Evolutionary conservation across 1,284 basidiomycete genomes (phyloP), one percentile per base, ranked within the genome.

Genomic region (Entoloma clypeatum): DNA sequence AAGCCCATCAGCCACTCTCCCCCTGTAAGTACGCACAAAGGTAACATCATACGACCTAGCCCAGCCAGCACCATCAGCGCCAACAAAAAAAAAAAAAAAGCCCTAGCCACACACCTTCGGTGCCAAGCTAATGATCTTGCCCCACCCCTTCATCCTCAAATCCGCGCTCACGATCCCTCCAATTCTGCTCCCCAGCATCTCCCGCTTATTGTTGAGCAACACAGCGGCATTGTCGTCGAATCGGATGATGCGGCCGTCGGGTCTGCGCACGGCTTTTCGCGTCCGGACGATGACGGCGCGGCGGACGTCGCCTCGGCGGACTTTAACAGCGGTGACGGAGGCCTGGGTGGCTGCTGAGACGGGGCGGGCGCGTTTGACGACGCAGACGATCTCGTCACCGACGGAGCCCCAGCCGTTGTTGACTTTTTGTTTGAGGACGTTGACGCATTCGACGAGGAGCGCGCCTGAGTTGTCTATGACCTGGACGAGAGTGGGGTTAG

Each of bases 381-480:
- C 94, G 45, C 93, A 94, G 47, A 97, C 92, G 48, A 98, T 92
- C 65, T 98, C 95, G 69, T 99, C 96, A 34, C 95, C 95, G 50
- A 85, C 77, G 27, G 74, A 72, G 43, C 81, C 85, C 75, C 76
- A 81, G 59, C 96, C 78, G 69, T 90, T 77, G 78, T 92, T 76
- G 69, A 91, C 90, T 68, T 97, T 98, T 65, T 91, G 85, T 67
- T 97, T 96, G 46, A 98, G 75, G 16, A 99, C 84, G 62, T 99
- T 97, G 63, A 99, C 92, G 58, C 94, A 96, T 71, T 98, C 95
- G 28, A 95, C 87, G 45, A 96, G 71, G 49, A 98, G 74, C 2
- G 91, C 95, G 43, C 95, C 95, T n/a, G 95, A 95, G 69, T 99
- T 99, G 76, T 98, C 95, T 63, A 98, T 96, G 55, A 94, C n/a